Base-by-base conservation (phyloP, 2,329 filamentous ascomycete species). In the Phoma sp. region DNA sequence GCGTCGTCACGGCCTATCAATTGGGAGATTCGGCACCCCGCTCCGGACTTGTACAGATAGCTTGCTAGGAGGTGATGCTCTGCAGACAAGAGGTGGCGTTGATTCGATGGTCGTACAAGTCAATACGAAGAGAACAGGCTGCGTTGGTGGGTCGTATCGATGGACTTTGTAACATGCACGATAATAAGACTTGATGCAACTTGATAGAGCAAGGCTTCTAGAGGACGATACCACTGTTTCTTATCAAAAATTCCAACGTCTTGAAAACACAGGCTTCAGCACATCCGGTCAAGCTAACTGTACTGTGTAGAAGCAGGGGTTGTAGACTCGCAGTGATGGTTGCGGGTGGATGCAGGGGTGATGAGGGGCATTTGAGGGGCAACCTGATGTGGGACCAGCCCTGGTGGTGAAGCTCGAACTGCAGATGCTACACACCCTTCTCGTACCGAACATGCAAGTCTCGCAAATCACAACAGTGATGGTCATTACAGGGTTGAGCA, bases 341-440 rank as follows among this genome's bases (percentile, higher is more conserved):
- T 27, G 48, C 24, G 38, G 39, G 31, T 10, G 21, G 40, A 31
- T 41, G 33, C 51, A 55, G 52, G 52, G 45, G 32, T 50, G 24
- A 5, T 43, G 51, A 55, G 51, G 51, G 51, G 51, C 45, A 40
- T 15, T 22, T 38, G 36, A 38, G 36, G 36, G 36, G 36, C 36
- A 38, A 9, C 24, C 19, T 38, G 36, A 38, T 55, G 51, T 50
- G 51, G 45, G 45, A 32, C 29, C 33, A 13, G 47, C 7, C 21
- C 9, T 6, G 2, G 37, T 6, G 2, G 37, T 50, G 35, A 44
- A 39, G 27, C 25, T 29, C 33, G 37, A 12, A 41, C n/a, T 31
- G 37, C 32, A 35, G 19, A 24, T 25, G 37, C n/a, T 12, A 6
- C n/a, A 29, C 31, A 31, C 25, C 24, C 22, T 27, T 22, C 22